Base-by-base conservation (phyloP, 1,139 yeast species). In the Magnusiomyces fungicola region DNA sequence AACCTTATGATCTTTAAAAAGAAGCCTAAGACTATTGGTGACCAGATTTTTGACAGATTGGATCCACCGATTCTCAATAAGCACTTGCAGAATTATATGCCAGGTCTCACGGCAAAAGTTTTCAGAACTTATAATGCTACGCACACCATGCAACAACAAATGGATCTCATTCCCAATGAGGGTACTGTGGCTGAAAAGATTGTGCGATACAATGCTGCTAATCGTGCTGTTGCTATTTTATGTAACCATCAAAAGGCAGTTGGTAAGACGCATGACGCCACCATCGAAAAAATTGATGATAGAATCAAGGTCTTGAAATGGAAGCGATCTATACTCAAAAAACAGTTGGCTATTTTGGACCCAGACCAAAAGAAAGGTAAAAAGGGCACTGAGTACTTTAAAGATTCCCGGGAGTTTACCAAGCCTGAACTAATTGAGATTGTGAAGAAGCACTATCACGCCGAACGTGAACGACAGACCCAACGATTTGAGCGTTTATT, bases 111-210 rank as follows among this genome's bases (percentile, higher is more conserved):
- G 0, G 97, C 98, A 10, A 90, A 90, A 66, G 97, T 89, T 21
- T 92, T 92, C 75, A 95, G 97, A 80, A 90, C 97, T 0, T 92
- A 87, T 65, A 90, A 90, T 69, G 97, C 97, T 0, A 86, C 97
- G 1, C 86, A 87, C 64, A 89, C 97, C 1, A 89, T 90, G 97
- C 97, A 90, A 69, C 95, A 89, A 63, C 96, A 88, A 66, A 67
- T 90, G 53, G 96, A 87, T 63, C 69, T 81, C 61, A 88, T 90
- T 55, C 76, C 81, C 21, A 83, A 87, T 62, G 84, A 80, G 62
- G 97, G 97, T 34, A 81, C 96, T 0, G 84, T 88, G 14, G 82
- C 85, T 18, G 97, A 90, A 64, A 90, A 89, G 63, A 83, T 89
- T 47, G 82, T 89, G 50, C 81, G 79, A 55, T 90, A 84, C 68